Conservation (phyloP, 2,329 filamentous ascomycete genomes). For the Lithohypha guttulata region DNA sequence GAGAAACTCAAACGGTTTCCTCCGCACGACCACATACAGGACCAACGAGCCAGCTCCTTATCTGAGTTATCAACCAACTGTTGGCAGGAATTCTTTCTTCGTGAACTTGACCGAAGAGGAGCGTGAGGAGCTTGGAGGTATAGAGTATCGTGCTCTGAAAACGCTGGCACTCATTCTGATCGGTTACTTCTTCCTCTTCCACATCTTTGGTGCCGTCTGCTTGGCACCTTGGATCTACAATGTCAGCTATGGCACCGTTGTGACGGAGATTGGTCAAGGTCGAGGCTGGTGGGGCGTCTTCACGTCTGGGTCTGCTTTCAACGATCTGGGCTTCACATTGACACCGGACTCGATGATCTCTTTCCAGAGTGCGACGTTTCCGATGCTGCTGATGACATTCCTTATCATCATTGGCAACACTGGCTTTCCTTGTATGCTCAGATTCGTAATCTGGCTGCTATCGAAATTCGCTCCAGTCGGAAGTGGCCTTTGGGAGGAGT, state of each 20-base stretch:
- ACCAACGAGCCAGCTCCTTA: constrained; percentile 62
- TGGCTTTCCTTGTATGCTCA: constrained; percentile 54
- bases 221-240: constrained; percentile 72
- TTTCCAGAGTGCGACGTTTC: constrained; percentile 36
- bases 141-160: constrained; percentile 89
- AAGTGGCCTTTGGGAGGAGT: constrained; percentile 74
- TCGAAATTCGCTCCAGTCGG: constrained; percentile 55
- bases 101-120: constrained; percentile 80
- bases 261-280: constrained; percentile 52
- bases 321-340: constrained; percentile 86
- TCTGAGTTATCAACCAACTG: constrained; percentile 83
- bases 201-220: constrained; percentile 61
- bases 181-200: constrained; percentile 74
- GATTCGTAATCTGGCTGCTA: constrained; percentile 78
- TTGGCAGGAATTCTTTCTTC: constrained; percentile 88
- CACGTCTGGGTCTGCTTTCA: constrained; percentile 78
- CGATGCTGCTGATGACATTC: constrained; percentile 31
- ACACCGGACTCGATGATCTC: constrained; percentile 79
- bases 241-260: constrained; percentile 50
- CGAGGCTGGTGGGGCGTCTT: constrained; percentile 87
- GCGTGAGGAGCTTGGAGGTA: constrained; percentile 86
- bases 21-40: constrained; percentile 43
- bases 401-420: constrained; percentile 32
- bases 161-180: constrained; percentile 69
- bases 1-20: constrained; percentile 43